Percentiles rank a stretch among this genome's conserved stretches.
Conservation (phyloP, 495 filamentous ascomycete genomes). For the Letharia lupina region DNA sequence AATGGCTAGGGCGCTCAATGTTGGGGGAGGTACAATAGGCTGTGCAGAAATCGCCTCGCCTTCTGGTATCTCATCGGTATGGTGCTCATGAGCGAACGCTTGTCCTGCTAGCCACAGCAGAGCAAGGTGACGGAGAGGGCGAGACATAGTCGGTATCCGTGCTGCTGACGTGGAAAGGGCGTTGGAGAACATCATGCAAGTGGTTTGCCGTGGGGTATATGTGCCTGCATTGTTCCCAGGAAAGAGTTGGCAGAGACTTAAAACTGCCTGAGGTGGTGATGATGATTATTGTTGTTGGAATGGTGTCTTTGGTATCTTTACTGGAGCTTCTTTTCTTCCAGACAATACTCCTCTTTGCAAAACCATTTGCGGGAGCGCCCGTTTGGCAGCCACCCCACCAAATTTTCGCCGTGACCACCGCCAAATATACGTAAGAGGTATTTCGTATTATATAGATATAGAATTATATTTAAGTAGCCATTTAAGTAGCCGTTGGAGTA, state of each 20-base stretch:
- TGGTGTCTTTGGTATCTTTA: not conserved
- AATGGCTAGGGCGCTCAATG: conserved; percentile 3
- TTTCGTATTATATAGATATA: no score
- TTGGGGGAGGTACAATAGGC: conserved; percentile 59
- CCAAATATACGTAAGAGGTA: no score
- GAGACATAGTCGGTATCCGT: conserved; percentile 7
- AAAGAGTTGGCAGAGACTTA: not conserved
- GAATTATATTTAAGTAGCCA: no score
- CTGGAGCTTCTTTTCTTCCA: not conserved
- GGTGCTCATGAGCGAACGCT: conserved; percentile 61
- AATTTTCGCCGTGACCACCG: no score
- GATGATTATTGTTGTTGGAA: not conserved
- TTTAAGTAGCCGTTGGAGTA: no score
- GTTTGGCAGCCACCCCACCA: no score
- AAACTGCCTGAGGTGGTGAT: not conserved
- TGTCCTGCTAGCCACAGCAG: conserved; percentile 31
- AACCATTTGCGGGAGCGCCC: no score
- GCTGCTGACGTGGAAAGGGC: not conserved
- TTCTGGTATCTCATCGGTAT: conserved; percentile 64
- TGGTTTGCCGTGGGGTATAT: not conserved
- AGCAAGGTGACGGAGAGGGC: conserved; percentile 16
- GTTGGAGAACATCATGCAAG: conserved; percentile 13
- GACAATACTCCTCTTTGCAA: no score
- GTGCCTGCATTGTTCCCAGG: not conserved
- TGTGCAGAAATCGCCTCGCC: conserved; percentile 69